Base-by-base conservation (phyloP, 495 filamentous ascomycete genomes). In the Hyaloscypha finlandica region DNA sequence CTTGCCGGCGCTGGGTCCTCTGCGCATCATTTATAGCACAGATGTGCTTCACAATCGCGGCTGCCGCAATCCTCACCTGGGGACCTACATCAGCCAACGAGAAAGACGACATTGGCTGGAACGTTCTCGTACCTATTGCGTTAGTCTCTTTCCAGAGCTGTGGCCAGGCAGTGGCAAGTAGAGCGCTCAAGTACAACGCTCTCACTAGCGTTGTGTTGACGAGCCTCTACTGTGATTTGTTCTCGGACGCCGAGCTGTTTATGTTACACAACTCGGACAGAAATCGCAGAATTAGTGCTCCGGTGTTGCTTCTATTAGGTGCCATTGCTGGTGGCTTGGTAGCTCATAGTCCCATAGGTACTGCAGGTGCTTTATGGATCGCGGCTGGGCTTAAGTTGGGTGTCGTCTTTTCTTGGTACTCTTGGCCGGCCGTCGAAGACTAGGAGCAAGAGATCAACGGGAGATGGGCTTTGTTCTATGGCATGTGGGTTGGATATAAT, bases 141-240 rank as follows among this genome's bases (percentile, higher is more conserved):
- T 74, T 90, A 30, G 77, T 92, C 20, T 86, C 89, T 19, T 90
- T 92, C 72, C 90, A 92, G 76, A 85, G 85, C 74, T 84, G 83
- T 65, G 89, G 89, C 3, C 89, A 91, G 73, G 89, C 88, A 0
- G 84, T 92, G n/a, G 82, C 82, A 0, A 90, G 88, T 74, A 76
- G 89, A 4, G 89, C 85, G 11, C 76, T 92, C 68, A 78, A 84
- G 70, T 86, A 85, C 67, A 84, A 82, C 53, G 82, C 82, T 1
- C 72, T 92, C 14, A 89, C 88, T 0, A 89, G 86, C 71, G 89
- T 91, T 12, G 89, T 91, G 31, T 74, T 92, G 64, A 92, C 90
- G 22, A 89, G 86, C 67, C 83, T 88, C 59, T 91, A 90, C 75
- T 89, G 87, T 70, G 90, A 92, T 73, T 69, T 91, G 20, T 90